phyloP scores from a whole-genome alignment of 2,329 filamentous ascomycete genomes.

The Beauveria bassiana region DNA sequence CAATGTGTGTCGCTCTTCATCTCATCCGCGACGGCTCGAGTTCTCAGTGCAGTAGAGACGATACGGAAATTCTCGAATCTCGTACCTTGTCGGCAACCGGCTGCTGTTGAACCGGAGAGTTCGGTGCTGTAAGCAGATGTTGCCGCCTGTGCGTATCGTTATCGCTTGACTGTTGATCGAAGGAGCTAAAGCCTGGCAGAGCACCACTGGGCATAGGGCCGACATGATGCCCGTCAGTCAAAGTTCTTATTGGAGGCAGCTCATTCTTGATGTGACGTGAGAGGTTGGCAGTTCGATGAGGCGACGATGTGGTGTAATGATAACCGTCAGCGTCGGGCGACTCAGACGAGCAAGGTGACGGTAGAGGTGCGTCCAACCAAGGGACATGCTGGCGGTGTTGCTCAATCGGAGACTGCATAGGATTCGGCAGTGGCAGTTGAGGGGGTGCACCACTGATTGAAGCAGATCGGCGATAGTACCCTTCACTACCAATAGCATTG shows the following conservation, averaged over 20 bases:
- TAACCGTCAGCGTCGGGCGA: conserved; percentile 62
- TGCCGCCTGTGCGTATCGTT: conserved; percentile 13
- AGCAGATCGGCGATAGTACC: conserved; percentile 2
- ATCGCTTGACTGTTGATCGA: conserved; percentile 3
- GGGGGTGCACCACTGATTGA: conserved; percentile 5
- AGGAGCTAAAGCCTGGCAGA: conserved; percentile 23
- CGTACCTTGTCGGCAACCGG: conserved; percentile 1
- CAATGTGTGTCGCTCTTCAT: background rate
- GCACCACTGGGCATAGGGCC: background rate
- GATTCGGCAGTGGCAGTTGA: conserved; percentile 17
- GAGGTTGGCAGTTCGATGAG: conserved; percentile 30
- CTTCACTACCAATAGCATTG: conserved; percentile 14
- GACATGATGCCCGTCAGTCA: background rate
- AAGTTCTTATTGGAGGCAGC: conserved; percentile 29
- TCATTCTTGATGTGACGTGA: conserved; percentile 33
- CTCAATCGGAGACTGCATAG: conserved; percentile 12
- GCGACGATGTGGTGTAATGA: conserved; percentile 55
- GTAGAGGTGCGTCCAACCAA: conserved; percentile 26
- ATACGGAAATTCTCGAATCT: conserved; percentile 20
- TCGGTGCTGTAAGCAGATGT: conserved; percentile 21
- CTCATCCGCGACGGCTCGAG: background rate
- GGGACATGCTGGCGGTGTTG: conserved; percentile 17
- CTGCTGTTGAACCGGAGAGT: conserved; percentile 18
- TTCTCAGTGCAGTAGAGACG: conserved; percentile 15
- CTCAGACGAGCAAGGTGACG: conserved; percentile 32